These are phyloP conservation scores for Syzygium malaccense DNA, from an alignment of 441 rosid genomes.

Conservation along the genomic window DNA sequence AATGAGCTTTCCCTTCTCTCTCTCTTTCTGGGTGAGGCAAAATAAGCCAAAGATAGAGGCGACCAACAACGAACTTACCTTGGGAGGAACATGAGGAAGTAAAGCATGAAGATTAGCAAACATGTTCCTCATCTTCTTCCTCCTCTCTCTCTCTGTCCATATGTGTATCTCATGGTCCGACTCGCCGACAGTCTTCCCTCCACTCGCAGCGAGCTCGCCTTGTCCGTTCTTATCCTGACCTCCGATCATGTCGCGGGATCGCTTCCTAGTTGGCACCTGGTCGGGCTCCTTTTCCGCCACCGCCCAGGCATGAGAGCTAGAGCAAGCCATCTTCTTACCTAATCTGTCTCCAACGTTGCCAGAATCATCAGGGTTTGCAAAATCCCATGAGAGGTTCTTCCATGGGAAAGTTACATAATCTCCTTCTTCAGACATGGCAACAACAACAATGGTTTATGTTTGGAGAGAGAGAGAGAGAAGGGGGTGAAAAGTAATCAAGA, in stretches of 20 bases:
- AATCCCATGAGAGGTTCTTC: slow-evolving; percentile 30
- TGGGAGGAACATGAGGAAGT: slow-evolving; percentile 79
- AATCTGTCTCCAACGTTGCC: slow-evolving; percentile 2
- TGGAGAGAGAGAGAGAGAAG: neutral
- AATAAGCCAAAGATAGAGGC: neutral
- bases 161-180: slow-evolving; percentile 64
- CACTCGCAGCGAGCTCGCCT: neutral
- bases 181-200: slow-evolving; percentile 12
- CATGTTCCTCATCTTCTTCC: slow-evolving; percentile 89
- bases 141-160: slow-evolving; percentile 78
- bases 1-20: neutral
- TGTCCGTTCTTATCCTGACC: neutral
- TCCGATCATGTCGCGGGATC: neutral
- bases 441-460: neutral
- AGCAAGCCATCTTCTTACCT: slow-evolving; percentile 3
- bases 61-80: slow-evolving; percentile 33
- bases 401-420: slow-evolving; percentile 15
- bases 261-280: neutral
- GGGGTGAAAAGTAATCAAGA: neutral
- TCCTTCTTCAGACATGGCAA: slow-evolving; percentile 20
- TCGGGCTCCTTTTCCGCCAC: neutral
- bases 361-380: slow-evolving; percentile 32
- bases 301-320: neutral
- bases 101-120: slow-evolving; percentile 66
- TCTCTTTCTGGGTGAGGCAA: neutral